These are phyloP conservation scores for Monosporascus sp. DNA, from an alignment of 2,329 filamentous ascomycete genomes.

Conservation along the genomic window DNA sequence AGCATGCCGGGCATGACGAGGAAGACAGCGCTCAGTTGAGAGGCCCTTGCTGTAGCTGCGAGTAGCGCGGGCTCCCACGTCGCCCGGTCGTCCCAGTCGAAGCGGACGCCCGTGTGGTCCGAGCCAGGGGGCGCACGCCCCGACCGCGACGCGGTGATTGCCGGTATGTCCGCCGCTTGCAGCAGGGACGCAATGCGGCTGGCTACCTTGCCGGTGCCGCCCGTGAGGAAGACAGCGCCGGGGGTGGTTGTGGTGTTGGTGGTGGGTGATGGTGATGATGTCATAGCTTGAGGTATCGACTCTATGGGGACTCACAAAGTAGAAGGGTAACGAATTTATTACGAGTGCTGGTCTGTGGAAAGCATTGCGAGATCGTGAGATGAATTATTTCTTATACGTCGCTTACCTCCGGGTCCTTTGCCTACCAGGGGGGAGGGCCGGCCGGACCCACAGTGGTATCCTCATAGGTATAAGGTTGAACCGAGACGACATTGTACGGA, in stretches of 20 bases:
- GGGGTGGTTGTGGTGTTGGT: not conserved
- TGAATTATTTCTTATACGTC: no score
- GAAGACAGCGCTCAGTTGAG: constrained; percentile 31
- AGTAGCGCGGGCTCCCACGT: constrained; percentile 34
- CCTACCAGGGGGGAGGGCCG: no score
- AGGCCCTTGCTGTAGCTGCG: no score
- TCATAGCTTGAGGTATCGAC: not conserved
- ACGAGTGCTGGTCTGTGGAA: no score
- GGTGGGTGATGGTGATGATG: constrained; percentile 7
- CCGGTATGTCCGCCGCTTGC: constrained; percentile 19
- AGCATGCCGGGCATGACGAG: constrained; percentile 32
- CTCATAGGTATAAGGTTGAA: no score
- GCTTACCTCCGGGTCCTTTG: no score
- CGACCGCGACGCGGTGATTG: constrained; percentile 35
- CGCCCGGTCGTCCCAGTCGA: constrained; percentile 39
- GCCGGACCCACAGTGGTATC: no score
- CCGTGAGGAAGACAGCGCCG: constrained; percentile 33
- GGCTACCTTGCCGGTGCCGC: constrained; percentile 41
- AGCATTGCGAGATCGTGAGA: no score
- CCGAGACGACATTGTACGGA: no score
- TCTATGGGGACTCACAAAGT: not conserved
- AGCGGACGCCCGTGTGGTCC: constrained; percentile 24
- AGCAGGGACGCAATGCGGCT: constrained; percentile 33
- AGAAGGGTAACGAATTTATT: not conserved
- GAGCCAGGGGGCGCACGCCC: constrained; percentile 11